Base-by-base conservation (phyloP, 2,329 filamentous ascomycete genomes). In the Verticillium longisporum region DNA sequence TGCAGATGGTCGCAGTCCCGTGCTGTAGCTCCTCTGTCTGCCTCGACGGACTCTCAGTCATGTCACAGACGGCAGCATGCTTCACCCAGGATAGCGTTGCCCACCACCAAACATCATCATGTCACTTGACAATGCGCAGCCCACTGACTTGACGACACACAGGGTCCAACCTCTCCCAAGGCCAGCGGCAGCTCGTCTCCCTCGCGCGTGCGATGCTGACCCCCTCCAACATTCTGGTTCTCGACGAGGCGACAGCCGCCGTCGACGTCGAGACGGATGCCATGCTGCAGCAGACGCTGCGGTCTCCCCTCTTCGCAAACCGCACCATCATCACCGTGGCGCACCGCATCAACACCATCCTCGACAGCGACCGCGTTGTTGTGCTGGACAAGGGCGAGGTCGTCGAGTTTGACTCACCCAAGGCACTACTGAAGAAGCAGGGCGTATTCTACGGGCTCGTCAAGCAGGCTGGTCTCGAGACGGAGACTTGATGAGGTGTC, bases 311-410 rank as follows among this genome's bases (percentile, higher is more conserved):
- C 15, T 99, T 99, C 78, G 83, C 88, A 64, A 92, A 97, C 75
- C 87, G 92, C 60, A 99, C 95, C 41, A 98, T 99, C 75, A 96
- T 99, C 75, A 99, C 95, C 1, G 97, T 99, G 70, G 95, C 95
- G 32, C 95, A 99, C 78, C 88, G 95, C 60, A 96, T 99, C 79
- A 98, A 98, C 78, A 99, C 95, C 11, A 98, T 99, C 69, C 83
- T 99, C 34, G 87, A 89, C 73, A 86, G 83, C 63, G 94, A 99
- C 77, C 87, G 93, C 58, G 95, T 99, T 64, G 88, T 99, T 38
- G 95, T 99, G 57, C 84, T 99, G 6, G 92, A 98, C 72, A 89
- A 90, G 74, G 95, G 95, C 54, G 85, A 87, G 69, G 93, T 99
- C 53, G 89, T 88, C 57, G 95, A 99, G 74, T 99, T 97, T 74